phyloP scores from a whole-genome alignment of 352 stramenopile genomes.

The Globisporangium cylindrosporum region DNA sequence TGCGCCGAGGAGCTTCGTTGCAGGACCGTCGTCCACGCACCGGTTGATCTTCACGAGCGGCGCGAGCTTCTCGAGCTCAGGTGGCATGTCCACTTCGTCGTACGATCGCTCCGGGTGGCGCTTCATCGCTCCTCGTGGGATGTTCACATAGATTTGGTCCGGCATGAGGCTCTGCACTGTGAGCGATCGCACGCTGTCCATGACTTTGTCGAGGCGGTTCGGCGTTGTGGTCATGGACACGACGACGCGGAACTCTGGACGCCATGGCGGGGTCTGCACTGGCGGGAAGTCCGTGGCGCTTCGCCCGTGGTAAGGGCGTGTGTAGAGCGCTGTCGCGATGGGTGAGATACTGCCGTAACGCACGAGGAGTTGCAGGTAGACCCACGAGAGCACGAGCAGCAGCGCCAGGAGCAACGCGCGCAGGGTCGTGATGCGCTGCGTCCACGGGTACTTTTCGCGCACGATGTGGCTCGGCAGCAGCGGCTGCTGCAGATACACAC shows the following conservation, averaged over 20 bases:
- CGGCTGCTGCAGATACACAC: slow-evolving; percentile 63
- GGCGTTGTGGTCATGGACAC: slow-evolving; percentile 80
- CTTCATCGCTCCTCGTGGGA: slow-evolving; percentile 72
- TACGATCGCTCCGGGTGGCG: slow-evolving; percentile 70
- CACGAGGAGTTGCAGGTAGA: slow-evolving; percentile 64
- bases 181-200: slow-evolving; percentile 69
- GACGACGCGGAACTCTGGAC: slow-evolving; percentile 73
- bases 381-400: slow-evolving; percentile 31
- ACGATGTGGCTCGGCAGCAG: slow-evolving; percentile 45
- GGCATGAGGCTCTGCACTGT: slow-evolving; percentile 52
- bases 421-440: slow-evolving; percentile 41
- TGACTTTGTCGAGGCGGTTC: slow-evolving; percentile 69
- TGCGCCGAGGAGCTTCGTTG: slow-evolving; percentile 72
- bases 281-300: slow-evolving; percentile 34
- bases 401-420: slow-evolving; percentile 28
- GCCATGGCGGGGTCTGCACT: slow-evolving; percentile 36
- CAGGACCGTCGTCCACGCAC: slow-evolving; percentile 77
- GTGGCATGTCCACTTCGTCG: slow-evolving; percentile 60
- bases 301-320: slow-evolving; percentile 50
- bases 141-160: slow-evolving; percentile 80
- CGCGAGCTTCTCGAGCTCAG: slow-evolving; percentile 36
- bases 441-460: slow-evolving; percentile 25
- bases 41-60: slow-evolving; percentile 65
- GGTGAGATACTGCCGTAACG: slow-evolving; percentile 80
- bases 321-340: slow-evolving; percentile 61